phyloP scores from a whole-genome alignment of 2,329 filamentous ascomycete genomes.

The Cadophora gregata region DNA sequence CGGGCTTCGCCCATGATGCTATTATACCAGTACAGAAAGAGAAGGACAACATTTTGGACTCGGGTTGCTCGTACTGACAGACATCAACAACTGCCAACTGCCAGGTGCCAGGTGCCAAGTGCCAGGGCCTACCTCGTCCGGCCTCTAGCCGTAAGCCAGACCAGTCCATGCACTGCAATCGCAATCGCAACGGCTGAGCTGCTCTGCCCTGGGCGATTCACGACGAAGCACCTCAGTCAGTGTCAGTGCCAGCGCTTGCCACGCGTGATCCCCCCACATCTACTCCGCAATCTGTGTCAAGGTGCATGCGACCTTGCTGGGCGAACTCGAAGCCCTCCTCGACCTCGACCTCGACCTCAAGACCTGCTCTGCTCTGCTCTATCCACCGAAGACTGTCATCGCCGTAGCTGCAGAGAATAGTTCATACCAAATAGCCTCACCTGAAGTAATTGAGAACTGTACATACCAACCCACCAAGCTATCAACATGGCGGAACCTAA shows the following conservation, averaged over 20 bases:
- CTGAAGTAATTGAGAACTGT: conserved; percentile 2
- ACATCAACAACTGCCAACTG: background rate
- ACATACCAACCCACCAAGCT: background rate
- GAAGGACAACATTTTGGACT: background rate
- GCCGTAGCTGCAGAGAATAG: background rate
- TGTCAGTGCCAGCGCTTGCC: conserved; percentile 19
- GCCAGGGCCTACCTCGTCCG: background rate
- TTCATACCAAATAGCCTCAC: background rate
- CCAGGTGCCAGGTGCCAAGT: background rate
- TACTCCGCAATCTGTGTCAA: conserved; percentile 26
- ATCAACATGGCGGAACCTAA: conserved; percentile 34
- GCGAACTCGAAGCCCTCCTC: too few relatives aligned
- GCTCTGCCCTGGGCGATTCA: background rate
- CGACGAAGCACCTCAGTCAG: background rate
- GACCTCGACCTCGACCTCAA: background rate
- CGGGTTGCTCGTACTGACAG: background rate
- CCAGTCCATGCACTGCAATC: background rate
- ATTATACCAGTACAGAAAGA: background rate
- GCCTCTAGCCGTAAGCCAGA: background rate
- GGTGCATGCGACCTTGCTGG: background rate
- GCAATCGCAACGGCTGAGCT: conserved; percentile 3
- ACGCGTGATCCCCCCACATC: conserved; percentile 27
- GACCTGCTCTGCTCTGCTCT: background rate
- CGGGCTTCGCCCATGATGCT: background rate
- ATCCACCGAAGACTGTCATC: background rate